phyloP scores from a whole-genome alignment of 2,329 filamentous ascomycete species.

The Fusarium sp. region DNA sequence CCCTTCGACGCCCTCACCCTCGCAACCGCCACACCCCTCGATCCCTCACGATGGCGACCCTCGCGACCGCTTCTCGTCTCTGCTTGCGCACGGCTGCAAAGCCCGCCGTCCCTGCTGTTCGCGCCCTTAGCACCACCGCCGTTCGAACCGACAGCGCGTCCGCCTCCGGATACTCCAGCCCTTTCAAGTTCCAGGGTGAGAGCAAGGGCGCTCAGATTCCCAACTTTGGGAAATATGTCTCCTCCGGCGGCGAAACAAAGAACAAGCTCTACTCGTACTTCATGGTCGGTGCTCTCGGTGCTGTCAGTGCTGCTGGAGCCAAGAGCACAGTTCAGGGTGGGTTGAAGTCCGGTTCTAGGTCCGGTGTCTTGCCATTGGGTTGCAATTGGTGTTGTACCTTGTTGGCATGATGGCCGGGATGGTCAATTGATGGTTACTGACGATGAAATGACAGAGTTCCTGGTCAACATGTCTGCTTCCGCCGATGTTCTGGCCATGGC shows the following conservation, averaged over 20 bases:
- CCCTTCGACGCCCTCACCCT: slow-evolving; percentile 40
- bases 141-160: slow-evolving; percentile 59
- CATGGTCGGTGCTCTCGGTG: slow-evolving; percentile 96
- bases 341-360: slow-evolving; percentile 50
- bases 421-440: slow-evolving; percentile 45
- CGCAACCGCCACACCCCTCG: slow-evolving; percentile 43
- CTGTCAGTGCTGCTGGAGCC: slow-evolving; percentile 89
- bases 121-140: slow-evolving; percentile 66
- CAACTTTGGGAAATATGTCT: slow-evolving; percentile 88
- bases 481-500: slow-evolving; percentile 98
- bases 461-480: slow-evolving; percentile 99
- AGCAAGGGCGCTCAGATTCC: slow-evolving; percentile 76
- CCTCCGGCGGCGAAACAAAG: slow-evolving; percentile 70
- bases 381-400: slow-evolving; percentile 39
- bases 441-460: slow-evolving; percentile 76
- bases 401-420: slow-evolving; percentile 4
- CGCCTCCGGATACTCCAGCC: slow-evolving; percentile 65
- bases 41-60: slow-evolving; percentile 67
- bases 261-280: slow-evolving; percentile 97
- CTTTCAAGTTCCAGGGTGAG: slow-evolving; percentile 73
- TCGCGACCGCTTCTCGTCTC: slow-evolving; percentile 74
- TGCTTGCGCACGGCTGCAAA: slow-evolving; percentile 69
- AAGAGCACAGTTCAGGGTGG: slow-evolving; percentile 98
- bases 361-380: slow-evolving; percentile 42
- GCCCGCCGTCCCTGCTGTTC: slow-evolving; percentile 54